Conservation (phyloP, 305 asterid genomes). For the Solanum hybrid region DNA sequence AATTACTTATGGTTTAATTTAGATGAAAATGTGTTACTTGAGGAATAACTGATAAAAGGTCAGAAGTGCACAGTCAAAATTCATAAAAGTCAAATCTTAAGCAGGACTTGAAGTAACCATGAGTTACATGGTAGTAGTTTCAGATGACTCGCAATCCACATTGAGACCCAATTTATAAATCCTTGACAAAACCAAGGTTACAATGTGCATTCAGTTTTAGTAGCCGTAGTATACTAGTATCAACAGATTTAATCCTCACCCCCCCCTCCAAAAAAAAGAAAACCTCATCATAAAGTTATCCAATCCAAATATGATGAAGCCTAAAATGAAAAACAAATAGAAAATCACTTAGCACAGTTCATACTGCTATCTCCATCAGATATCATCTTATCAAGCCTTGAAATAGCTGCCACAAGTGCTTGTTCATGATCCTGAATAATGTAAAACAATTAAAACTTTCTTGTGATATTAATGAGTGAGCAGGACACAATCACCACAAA, state of each 20-base stretch:
- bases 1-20: not conserved
- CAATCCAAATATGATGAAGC: not conserved
- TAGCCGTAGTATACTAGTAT: not conserved
- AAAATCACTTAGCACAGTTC: not conserved
- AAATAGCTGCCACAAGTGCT: constrained; percentile 9
- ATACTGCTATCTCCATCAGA: constrained; percentile 13
- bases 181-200: not conserved
- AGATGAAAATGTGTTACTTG: not conserved
- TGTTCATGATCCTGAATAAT: constrained; percentile 12
- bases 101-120: not conserved
- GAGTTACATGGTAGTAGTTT: not conserved
- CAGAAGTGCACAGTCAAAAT: not conserved
- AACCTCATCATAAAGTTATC: not conserved
- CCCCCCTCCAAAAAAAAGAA: not conserved
- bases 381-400: constrained; percentile 4
- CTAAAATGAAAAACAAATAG: not conserved
- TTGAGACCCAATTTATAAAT: not conserved
- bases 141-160: not conserved
- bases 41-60: not conserved
- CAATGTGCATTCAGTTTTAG: not conserved
- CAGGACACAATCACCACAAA: not conserved
- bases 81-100: not conserved
- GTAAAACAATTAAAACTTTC: not conserved
- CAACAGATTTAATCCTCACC: not conserved
- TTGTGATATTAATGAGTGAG: not conserved